Evolutionary conservation across 352 stramenopile species (phyloP), one percentile per base, ranked within the genome.

Genomic region (Globisporangium viniferum): DNA sequence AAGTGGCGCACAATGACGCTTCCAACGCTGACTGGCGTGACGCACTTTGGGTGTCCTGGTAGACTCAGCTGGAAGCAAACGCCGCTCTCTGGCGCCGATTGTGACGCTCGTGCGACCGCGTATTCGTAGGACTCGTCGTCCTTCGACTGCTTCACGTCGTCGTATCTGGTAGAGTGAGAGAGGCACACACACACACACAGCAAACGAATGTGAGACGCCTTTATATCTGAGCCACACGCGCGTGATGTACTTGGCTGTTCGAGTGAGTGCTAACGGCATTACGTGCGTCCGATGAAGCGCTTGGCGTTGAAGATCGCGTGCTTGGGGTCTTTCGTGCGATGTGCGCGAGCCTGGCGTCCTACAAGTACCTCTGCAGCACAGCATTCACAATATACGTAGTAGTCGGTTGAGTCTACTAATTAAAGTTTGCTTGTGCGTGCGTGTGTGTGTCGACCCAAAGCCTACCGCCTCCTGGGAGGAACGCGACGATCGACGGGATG

Each of bases 251-350:
- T 51, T 51, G 15, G 44, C 15, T 22, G 18, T 8, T 24, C 41
- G 5, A 22, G 18, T 22, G 18, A 44, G 36, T 44, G 44, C 9
- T 24, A 51, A 22, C 18, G 44, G 20, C 44, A 51, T 4, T 44
- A 86, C 78, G 67, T 78, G 29, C 70, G 75, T 20, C 84, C 84
- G 64, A 92, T 90, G 69, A 91, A 92, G 35, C 84, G 76, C 67
- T 92, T 92, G 70, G 84, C 82, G 56, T 92, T 92, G 67, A 89
- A 91, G 53, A 92, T 82, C 20, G 84, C 90, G 64, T 91, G 82
- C 18, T 63, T 62, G 2, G 84, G 84, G 73, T 92, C 82, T 7
- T 62, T 75, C 1, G 75, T 88, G 35, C 78, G 74, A 33, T 91
- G 67, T 9, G 71, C 76, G 46, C 76, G 73, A 22, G 84, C 84